These are phyloP conservation scores for Baudoinia panamericana DNA, from an alignment of 495 filamentous ascomycete genomes.

Conservation along the genomic window DNA sequence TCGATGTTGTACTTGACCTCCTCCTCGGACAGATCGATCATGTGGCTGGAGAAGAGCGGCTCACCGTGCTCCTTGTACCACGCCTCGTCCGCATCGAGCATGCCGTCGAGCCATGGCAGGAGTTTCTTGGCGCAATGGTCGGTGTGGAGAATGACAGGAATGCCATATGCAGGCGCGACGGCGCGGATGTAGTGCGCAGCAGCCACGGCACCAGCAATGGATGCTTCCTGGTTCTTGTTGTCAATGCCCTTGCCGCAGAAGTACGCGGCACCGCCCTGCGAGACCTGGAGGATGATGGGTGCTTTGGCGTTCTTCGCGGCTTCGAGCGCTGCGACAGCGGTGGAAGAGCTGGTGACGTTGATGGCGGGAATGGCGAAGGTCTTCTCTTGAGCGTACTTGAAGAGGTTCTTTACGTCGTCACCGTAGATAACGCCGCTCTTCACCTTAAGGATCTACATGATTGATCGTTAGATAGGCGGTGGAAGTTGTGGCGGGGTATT, in stretches of 20 bases:
- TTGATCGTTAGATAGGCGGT: background rate
- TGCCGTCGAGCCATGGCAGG: constrained; percentile 75
- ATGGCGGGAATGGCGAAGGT: constrained; percentile 85
- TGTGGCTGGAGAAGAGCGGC: constrained; percentile 89
- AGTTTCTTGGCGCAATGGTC: constrained; percentile 44
- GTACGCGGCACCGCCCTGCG: constrained; percentile 87
- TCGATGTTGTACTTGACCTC: constrained; percentile 74
- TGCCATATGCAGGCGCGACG: constrained; percentile 72
- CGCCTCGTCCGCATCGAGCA: constrained; percentile 80
- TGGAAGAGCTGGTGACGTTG: constrained; percentile 88
- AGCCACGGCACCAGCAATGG: constrained; percentile 74
- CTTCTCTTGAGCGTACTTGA: constrained; percentile 74
- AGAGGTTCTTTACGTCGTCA: constrained; percentile 46
- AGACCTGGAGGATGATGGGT: constrained; percentile 81
- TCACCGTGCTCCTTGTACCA: constrained; percentile 87
- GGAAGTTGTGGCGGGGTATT: no score
- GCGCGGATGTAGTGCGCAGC: constrained; percentile 88
- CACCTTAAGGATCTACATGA: constrained; percentile 42
- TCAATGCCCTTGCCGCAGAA: constrained; percentile 88
- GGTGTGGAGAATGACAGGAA: constrained; percentile 86
- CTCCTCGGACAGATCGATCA: constrained; percentile 96
- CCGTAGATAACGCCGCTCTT: constrained; percentile 80
- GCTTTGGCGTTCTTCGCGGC: constrained; percentile 80
- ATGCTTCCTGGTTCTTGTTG: constrained; percentile 75
- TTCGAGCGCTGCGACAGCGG: constrained; percentile 77